phyloP scores from a whole-genome alignment of 306 rosid species.

The Boehmeria nivea region DNA sequence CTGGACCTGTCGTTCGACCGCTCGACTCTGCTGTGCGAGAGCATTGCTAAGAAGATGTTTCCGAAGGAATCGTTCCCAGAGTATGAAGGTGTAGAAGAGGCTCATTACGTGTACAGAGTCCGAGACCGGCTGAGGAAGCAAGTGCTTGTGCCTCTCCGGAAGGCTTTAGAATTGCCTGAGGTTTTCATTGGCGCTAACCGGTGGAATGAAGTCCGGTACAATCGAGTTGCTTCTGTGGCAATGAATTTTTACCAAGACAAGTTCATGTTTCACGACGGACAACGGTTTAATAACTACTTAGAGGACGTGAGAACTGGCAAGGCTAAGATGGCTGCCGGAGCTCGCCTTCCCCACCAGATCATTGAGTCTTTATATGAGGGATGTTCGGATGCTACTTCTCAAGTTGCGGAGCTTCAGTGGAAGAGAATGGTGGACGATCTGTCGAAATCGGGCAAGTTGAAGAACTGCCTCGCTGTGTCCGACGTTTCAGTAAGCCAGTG shows the following conservation, averaged over 20 bases:
- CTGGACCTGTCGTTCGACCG: constrained; percentile 60
- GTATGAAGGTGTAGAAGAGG: constrained; percentile 54
- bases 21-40: constrained; percentile 52
- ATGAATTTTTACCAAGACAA: constrained; percentile 46
- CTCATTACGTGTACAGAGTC: constrained; percentile 62
- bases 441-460: constrained; percentile 40
- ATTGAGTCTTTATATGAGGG: constrained; percentile 14
- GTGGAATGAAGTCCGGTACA: constrained; percentile 47
- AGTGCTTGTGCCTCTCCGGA: constrained; percentile 53
- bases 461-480: constrained; percentile 42
- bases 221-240: constrained; percentile 58
- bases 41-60: constrained; percentile 53
- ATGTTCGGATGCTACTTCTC: constrained; percentile 24
- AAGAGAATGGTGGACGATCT: constrained; percentile 52
- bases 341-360: constrained; percentile 60
- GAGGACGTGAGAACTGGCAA: constrained; percentile 42
- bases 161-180: constrained; percentile 62
- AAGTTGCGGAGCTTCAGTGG: constrained; percentile 77
- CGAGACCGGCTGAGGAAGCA: constrained; percentile 67
- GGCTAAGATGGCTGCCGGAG: constrained; percentile 48
- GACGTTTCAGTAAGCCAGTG: constrained; percentile 47
- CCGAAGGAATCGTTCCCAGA: constrained; percentile 36
- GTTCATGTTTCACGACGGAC: constrained; percentile 45
- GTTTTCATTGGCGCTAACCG: constrained; percentile 53
- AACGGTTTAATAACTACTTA: constrained; percentile 43